These are phyloP conservation scores for Apophysomyces ossiformis DNA, from an alignment of 371 early-diverging fungal species.

Conservation along the genomic window DNA sequence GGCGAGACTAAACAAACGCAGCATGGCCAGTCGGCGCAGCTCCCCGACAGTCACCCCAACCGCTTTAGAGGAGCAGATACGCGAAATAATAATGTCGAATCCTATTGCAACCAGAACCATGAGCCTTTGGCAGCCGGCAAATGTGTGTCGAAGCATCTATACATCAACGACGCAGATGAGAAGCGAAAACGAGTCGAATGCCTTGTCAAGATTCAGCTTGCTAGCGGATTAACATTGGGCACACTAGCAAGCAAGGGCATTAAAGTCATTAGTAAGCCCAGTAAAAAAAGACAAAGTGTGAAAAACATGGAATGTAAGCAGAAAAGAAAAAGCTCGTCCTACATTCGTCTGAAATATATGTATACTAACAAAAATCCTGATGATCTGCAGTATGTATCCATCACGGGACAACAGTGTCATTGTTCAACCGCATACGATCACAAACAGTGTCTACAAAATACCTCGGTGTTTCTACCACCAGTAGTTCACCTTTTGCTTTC, in stretches of 20 bases:
- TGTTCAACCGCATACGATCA: constrained; percentile 86
- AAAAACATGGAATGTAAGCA: constrained; percentile 69
- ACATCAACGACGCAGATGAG: constrained; percentile 76
- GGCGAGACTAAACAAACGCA: constrained; percentile 19
- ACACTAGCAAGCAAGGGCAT: constrained; percentile 72
- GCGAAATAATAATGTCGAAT: constrained; percentile 21
- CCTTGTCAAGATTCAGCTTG: constrained; percentile 64
- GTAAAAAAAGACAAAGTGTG: constrained; percentile 77
- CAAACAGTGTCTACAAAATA: constrained; percentile 88
- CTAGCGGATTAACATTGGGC: constrained; percentile 57
- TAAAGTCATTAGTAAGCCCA: constrained; percentile 81
- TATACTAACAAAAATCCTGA: constrained; percentile 28
- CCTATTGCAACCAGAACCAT: constrained; percentile 26
- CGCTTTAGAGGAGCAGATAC: constrained; percentile 14
- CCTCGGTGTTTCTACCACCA: constrained; percentile 63
- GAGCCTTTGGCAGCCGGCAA: constrained; percentile 50
- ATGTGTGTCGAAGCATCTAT: constrained; percentile 76
- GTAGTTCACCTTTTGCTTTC: constrained; percentile 34
- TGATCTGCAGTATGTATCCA: constrained; percentile 71
- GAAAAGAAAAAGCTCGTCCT: neutral
- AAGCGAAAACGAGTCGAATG: constrained; percentile 76
- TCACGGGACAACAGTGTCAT: constrained; percentile 79
- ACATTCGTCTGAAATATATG: neutral
- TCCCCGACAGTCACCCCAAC: constrained; percentile 22
- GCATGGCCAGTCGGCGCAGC: constrained; percentile 9